Evolutionary conservation across 148 eudicot genomes (phyloP), one percentile per base, ranked within the genome.

Genomic region (Selenicereus undatus): DNA sequence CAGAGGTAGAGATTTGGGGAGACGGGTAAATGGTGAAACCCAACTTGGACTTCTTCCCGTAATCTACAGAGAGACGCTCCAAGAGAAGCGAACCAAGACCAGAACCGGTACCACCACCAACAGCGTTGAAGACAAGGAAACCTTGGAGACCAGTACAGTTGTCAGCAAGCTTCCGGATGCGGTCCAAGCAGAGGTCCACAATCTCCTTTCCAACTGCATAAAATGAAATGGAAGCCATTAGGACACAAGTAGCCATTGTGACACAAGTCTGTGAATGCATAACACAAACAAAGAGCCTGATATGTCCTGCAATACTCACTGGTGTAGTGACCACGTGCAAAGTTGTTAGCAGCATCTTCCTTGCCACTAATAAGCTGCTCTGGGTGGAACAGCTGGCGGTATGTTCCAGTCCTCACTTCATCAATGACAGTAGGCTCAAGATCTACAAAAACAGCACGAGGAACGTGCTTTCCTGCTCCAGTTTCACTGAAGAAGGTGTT

Each of bases 321-420:
- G 84, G 91, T 89, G 71, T 89, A 89, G 79, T 89, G 91, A 62
- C 91, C 91, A 85, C 90, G 91, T 54, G 91, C 91, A 29, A 89
- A 89, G 88, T 89, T 89, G 88, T 89, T 89, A 51, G 91, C 91
- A 52, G 89, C 91, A 85, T 89, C 91, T 85, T 89, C 91, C 79
- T 87, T 87, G 73, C 90, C 91, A n/a, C 89, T 89, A 74, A 89
- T 89, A 71, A 89, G 88, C 79, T 89, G 91, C 85, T 89, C 91
- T 0, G 91, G 91, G 77, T 89, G 91, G 79, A 89, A 89, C n/a
- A 89, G 86, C 58, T 89, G 91, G 74, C 89, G 86, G 85, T 87
- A 87, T 0, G 91, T 81, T 42, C 91, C 91, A 12, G 91, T 89
- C 86, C 91, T 85, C 74, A 89, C 91, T 78, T 89, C 91, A 82